Evolutionary conservation across 768 basidiomycete genomes (phyloP), one percentile per base, ranked within the genome.

Genomic region (Heimioporus sp.): DNA sequence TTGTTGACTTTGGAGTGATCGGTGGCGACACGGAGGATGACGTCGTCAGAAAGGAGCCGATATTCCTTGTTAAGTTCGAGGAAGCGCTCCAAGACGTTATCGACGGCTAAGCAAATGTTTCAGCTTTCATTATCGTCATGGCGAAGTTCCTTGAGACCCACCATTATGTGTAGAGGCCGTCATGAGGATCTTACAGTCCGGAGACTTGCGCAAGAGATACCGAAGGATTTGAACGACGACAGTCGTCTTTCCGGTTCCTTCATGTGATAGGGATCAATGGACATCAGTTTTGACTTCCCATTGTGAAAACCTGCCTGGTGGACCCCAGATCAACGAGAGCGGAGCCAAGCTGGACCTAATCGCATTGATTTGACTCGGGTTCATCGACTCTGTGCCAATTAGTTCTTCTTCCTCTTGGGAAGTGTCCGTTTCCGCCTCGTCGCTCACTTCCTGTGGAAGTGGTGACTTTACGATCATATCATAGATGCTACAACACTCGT

Each of bases 111-210:
- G 19, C 12, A 9, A n/a, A 11, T 20, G 32, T 4, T 43, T 39
- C 40, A n/a, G 43, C 10, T n/a, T 15, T 28, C 17, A 11, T 31
- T 20, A 19, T 50, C 24, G 21, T 6, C 34, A 21, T 16, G 11
- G 35, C n/a, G 15, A 12, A 10, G 6, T 34, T 34, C 24, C 2
- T 3, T 24, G 10, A 16, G 2, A 28, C 52, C 54, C 58, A 80
- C 84, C 84, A 52, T 86, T 86, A 57, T 85, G 83, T 0, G 85
- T 86, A 0, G 86, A 87, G 0, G 85, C 85, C 0, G 84, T 83
- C 83, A 86, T 84, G 21, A 86, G 69, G 21, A 87, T 80, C 58
- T 79, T 83, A 10, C 71, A 60, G 2, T 70, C 39, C 54, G 59
- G 43, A 63, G 59, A 55, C 54, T 52, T 63, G 58, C 53, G 62